A percentile compares a stretch with the other conserved stretches of the same genome.
Conservation (phyloP, 768 basidiomycete species). For the Paxillus involutus region DNA sequence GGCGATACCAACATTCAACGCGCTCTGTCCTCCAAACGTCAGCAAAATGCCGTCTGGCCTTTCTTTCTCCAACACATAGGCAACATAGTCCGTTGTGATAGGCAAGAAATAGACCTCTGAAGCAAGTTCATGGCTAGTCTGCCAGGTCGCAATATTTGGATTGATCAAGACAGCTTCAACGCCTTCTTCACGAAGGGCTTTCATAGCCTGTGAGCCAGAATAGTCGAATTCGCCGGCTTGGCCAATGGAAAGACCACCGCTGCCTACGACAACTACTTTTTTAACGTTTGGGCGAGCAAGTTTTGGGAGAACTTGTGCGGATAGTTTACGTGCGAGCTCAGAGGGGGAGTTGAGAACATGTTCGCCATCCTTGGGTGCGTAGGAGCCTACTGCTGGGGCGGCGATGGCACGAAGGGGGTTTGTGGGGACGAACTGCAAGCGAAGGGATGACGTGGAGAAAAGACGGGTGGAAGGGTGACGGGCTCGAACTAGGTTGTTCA, state of each 20-base stretch:
- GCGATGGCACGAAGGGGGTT: constrained; percentile 64
- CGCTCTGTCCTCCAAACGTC: constrained; percentile 98
- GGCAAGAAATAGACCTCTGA: constrained; percentile 98
- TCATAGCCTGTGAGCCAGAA: constrained; percentile 97
- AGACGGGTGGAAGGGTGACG: constrained; percentile 36
- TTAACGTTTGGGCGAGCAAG: constrained; percentile 88
- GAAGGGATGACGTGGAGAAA: constrained; percentile 49
- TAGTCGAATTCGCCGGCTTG: constrained; percentile 99
- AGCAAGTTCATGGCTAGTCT: constrained; percentile 96
- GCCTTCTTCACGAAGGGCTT: constrained; percentile 94
- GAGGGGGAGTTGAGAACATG: constrained; percentile 91
- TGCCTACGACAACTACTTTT: constrained; percentile 95
- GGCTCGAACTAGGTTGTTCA: constrained; percentile 15
- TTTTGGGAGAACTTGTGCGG: constrained; percentile 91
- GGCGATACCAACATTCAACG: constrained; percentile 95
- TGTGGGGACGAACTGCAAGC: constrained; percentile 43
- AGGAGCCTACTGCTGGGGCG: constrained; percentile 73
- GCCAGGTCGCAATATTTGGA: constrained; percentile 99
- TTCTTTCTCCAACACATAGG: constrained; percentile 98
- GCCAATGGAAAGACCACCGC: constrained; percentile 94
- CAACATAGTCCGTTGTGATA: constrained; percentile 95
- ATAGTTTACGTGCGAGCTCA: constrained; percentile 89
- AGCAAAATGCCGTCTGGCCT: constrained; percentile 95
- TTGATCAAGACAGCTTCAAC: constrained; percentile 95
- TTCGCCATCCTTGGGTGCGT: constrained; percentile 59